Evolutionary conservation across 352 stramenopile genomes (phyloP).

Genomic region (Peronospora farinosa): DNA sequence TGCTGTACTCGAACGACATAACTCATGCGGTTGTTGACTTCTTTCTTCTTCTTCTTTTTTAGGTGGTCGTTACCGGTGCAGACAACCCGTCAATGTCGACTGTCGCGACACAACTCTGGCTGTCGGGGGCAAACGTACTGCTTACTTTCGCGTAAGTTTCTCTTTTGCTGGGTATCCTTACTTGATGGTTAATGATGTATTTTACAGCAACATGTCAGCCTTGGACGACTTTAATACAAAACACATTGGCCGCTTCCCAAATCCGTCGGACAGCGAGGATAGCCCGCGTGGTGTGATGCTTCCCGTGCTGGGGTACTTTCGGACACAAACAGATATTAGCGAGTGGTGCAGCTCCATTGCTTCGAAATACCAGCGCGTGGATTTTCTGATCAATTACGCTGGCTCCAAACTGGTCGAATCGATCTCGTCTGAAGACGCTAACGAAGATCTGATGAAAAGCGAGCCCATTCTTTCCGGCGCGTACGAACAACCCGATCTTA

Average conservation of each 20-base stretch:
- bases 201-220: slow-evolving; percentile 31
- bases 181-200: slow-evolving; percentile 2
- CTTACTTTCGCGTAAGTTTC: slow-evolving; percentile 54
- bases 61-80: slow-evolving; percentile 62
- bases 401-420: slow-evolving; percentile 21
- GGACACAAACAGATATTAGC: slow-evolving; percentile 41
- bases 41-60: background rate
- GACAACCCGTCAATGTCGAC: slow-evolving; percentile 42
- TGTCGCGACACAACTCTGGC: slow-evolving; percentile 57
- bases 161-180: background rate
- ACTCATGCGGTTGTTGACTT: background rate
- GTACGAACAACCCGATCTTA: slow-evolving; percentile 10
- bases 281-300: slow-evolving; percentile 48
- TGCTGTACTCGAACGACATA: background rate
- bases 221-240: slow-evolving; percentile 53
- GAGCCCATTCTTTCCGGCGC: slow-evolving; percentile 12
- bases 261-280: slow-evolving; percentile 29
- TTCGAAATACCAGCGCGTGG: slow-evolving; percentile 52
- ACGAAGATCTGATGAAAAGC: slow-evolving; percentile 3
- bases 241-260: slow-evolving; percentile 45
- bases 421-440: slow-evolving; percentile 1
- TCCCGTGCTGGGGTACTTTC: slow-evolving; percentile 43
- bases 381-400: slow-evolving; percentile 65
- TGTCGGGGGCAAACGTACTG: slow-evolving; percentile 57
- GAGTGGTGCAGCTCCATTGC: slow-evolving; percentile 54